Evolutionary conservation across 2,329 filamentous ascomycete genomes (phyloP).

Genomic region (Leptographium procerum): DNA sequence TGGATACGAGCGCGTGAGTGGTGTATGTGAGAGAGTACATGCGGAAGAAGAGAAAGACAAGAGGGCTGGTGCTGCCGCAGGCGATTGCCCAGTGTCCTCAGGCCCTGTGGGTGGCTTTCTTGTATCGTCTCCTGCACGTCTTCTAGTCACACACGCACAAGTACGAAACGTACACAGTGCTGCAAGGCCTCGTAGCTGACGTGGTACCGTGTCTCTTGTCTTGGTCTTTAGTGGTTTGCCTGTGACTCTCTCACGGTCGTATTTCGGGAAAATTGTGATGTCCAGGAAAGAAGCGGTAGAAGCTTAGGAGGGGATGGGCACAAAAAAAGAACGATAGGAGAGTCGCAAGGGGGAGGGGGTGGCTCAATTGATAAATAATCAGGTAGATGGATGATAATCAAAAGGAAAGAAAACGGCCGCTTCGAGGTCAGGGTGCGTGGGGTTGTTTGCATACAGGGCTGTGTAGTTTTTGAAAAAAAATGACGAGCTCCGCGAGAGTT

Average conservation of each 20-base stretch:
- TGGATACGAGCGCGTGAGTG: conserved; percentile 6
- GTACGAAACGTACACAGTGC: not conserved
- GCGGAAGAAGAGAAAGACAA: not conserved
- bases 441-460: not conserved
- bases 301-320: not conserved
- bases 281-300: not conserved
- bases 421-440: not conserved
- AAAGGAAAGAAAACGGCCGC: not conserved
- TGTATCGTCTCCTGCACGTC: not conserved
- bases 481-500: not conserved
- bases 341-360: not conserved
- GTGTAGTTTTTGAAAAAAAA: not conserved
- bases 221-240: not conserved
- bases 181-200: not conserved
- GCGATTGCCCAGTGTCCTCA: not conserved
- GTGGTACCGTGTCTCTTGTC: not conserved
- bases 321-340: not conserved
- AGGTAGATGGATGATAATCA: not conserved
- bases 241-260: not conserved
- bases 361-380: not conserved
- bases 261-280: not conserved
- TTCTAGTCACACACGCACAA: not conserved
- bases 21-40: not conserved
- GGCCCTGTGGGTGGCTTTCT: not conserved
- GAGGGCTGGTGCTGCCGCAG: not conserved